These are phyloP conservation scores for Cadophora gregata DNA, from an alignment of 2,329 filamentous ascomycete species.

Conservation along the genomic window DNA sequence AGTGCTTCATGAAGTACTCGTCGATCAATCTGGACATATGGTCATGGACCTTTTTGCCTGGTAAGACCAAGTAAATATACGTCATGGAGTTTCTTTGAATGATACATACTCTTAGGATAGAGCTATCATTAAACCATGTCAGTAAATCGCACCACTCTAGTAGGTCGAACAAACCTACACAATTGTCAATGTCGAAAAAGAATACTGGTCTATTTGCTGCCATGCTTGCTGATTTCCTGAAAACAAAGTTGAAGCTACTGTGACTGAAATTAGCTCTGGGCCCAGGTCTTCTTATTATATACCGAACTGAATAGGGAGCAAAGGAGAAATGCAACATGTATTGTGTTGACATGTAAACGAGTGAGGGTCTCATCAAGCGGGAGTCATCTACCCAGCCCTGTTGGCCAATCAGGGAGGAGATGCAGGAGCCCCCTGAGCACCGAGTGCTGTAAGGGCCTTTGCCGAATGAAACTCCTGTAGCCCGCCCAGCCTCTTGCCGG, in stretches of 20 bases:
- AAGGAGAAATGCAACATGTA: slow-evolving; percentile 3
- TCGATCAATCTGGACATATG: slow-evolving; percentile 85
- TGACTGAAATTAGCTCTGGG: neutral
- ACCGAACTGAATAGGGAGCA: neutral
- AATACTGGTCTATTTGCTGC: slow-evolving; percentile 56
- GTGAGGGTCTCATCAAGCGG: neutral
- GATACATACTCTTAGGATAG: slow-evolving; percentile 77
- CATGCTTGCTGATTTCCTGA: slow-evolving; percentile 17
- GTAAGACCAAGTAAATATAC: slow-evolving; percentile 3
- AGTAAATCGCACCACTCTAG: neutral
- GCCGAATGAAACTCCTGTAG: neutral
- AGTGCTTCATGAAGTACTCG: slow-evolving; percentile 62
- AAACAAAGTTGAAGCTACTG: neutral
- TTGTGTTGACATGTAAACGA: neutral
- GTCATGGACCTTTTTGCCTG: slow-evolving; percentile 81
- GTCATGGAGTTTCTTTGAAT: neutral
- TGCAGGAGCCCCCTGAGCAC: neutral
- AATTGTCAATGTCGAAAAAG: slow-evolving; percentile 98
- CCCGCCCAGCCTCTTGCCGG: slow-evolving; percentile 10
- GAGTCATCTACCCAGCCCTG: slow-evolving; percentile 6
- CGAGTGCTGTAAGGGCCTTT: neutral
- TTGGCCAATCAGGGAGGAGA: slow-evolving; percentile 1
- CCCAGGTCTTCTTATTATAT: neutral
- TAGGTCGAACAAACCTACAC: slow-evolving; percentile 56
- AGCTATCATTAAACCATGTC: slow-evolving; percentile 53